Base-by-base conservation (phyloP, 139 green algal genomes). In the Micractinium sp. region DNA sequence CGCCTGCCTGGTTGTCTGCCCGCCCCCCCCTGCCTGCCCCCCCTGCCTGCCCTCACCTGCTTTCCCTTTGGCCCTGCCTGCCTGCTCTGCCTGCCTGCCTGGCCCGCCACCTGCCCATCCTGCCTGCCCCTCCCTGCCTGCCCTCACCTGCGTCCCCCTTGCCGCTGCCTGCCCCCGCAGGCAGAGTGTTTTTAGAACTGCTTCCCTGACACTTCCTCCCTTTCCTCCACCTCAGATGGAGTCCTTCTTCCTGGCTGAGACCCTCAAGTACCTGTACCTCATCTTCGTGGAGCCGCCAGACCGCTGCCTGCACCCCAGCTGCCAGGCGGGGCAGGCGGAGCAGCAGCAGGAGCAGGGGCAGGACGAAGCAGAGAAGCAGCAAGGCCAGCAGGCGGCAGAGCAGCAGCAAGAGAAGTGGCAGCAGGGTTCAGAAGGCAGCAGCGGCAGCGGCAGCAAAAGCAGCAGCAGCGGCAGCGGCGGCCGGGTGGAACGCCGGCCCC, bases 191-290 rank as follows among this genome's bases (percentile, higher is more conserved):
- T 56, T 16, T 73, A 5, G 63, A 29, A 3, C 63, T 73, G 63
- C 63, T 25, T 25, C 16, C 63, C 63, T 73, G 20, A 25, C 14
- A 20, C 23, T 12, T 31, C 9, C 67, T 75, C 25, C 1, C 27
- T 31, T 75, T 75, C 4, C 1, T 22, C 67, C 33, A 1, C n/a
- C 25, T 25, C 71, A 77, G 91, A 97, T 97, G 95, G 96, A 98
- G 91, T 95, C 90, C 9, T 98, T 98, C 89, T 98, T 92, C 81
- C 89, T 98, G 78, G 94, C 96, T 3, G 96, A 98, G 87, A 97
- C 96, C 0, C 91, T 98, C 22, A 98, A 98, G 91, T 98, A 98
- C 90, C 92, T 98, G 22, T 96, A 94, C 86, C 92, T 98, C 41
- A 89, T 97, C 25, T 97, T 98, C 82, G 92, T 85, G 0, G 95